Conservation (phyloP, 306 rosid genomes). For the Phaseolus lunatus region DNA sequence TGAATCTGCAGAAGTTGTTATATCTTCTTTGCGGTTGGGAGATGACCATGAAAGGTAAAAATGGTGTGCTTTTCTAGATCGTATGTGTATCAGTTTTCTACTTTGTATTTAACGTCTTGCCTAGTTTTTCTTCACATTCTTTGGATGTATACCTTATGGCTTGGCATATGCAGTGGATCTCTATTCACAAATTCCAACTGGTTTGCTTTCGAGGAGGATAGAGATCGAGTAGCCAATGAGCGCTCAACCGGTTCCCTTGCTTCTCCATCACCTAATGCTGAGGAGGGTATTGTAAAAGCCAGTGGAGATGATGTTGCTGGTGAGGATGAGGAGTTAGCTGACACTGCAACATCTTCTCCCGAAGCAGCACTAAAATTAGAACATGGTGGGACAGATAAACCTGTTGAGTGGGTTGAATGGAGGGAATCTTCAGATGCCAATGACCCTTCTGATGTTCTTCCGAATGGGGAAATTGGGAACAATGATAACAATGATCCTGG, state of each 20-base stretch:
- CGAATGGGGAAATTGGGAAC: conserved; percentile 70
- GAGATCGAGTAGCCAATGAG: conserved; percentile 67
- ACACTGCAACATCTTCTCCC: conserved; percentile 80
- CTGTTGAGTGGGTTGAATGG: conserved; percentile 99
- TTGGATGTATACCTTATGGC: conserved; percentile 35
- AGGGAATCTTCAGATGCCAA: conserved; percentile 86
- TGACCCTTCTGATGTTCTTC: conserved; percentile 66
- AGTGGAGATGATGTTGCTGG: conserved; percentile 63
- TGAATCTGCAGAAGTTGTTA: conserved; percentile 99
- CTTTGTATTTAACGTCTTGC: conserved; percentile 6
- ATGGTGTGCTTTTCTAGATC: conserved; percentile 25
- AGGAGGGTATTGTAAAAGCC: conserved; percentile 53
- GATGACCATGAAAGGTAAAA: conserved; percentile 95
- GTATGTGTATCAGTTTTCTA: conserved; percentile 2
- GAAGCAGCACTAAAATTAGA: conserved; percentile 62
- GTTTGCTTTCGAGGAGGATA: conserved; percentile 94
- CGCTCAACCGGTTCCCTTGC: conserved; percentile 70
- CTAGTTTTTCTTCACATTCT: not conserved
- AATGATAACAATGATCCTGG: conserved; percentile 45
- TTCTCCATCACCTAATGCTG: conserved; percentile 77
- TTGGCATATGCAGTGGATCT: conserved; percentile 73
- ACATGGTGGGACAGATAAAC: conserved; percentile 72
- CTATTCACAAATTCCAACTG: conserved; percentile 98
- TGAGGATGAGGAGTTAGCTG: conserved; percentile 86
- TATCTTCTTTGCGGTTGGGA: conserved; percentile 93